phyloP scores from a whole-genome alignment of 768 basidiomycete species.

The Daedaleopsis nitida region DNA sequence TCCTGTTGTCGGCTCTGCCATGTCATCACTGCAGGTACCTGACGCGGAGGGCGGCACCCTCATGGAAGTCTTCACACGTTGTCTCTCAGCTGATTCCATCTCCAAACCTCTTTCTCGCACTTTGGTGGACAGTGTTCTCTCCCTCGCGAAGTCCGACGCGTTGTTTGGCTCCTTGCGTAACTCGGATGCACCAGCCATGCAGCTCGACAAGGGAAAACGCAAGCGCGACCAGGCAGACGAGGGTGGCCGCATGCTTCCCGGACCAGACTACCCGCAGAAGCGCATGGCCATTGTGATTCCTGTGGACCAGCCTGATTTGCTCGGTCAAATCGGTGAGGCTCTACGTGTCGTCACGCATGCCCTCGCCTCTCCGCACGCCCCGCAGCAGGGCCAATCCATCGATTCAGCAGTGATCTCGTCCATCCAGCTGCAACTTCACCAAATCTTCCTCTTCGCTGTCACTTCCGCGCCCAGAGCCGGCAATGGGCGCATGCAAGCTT shows the following conservation, averaged over 20 bases:
- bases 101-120: conserved; percentile 54
- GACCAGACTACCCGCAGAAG: conserved; percentile 35
- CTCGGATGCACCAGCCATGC: conserved; percentile 61
- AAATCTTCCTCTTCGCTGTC: conserved; percentile 76
- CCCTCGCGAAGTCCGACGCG: conserved; percentile 62
- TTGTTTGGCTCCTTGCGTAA: conserved; percentile 68
- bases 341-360: conserved; percentile 56
- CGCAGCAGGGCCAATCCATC: conserved; percentile 41
- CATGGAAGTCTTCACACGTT: conserved; percentile 54
- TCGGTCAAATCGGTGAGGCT: conserved; percentile 60
- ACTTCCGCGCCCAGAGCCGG: conserved; percentile 49
- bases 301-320: conserved; percentile 38
- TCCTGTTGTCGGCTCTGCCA: conserved; percentile 52
- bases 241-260: conserved; percentile 13
- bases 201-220: conserved; percentile 74
- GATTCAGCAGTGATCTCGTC: conserved; percentile 65
- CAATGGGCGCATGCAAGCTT: conserved; percentile 49
- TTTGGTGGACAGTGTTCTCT: conserved; percentile 63
- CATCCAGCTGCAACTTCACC: conserved; percentile 72
- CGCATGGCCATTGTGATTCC: conserved; percentile 23
- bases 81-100: conserved; percentile 49
- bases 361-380: conserved; percentile 37
- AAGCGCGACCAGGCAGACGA: conserved; percentile 62
- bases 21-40: conserved; percentile 55
- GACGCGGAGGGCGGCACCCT: conserved; percentile 49